These are phyloP conservation scores for Melanomma pulvis-pyrius DNA, from an alignment of 495 filamentous ascomycete species.

Conservation along the genomic window DNA sequence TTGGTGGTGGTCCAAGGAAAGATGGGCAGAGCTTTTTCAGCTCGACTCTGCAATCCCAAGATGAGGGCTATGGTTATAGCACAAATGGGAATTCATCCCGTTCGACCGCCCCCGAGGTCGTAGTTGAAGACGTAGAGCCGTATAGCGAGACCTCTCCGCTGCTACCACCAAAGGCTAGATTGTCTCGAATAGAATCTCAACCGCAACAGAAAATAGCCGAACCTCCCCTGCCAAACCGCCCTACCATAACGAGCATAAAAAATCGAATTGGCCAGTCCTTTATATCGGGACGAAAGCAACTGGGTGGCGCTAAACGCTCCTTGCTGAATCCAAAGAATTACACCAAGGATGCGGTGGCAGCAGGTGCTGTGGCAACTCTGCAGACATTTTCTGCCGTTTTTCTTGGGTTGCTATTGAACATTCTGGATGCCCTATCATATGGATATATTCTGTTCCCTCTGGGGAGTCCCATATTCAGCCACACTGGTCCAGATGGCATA, in stretches of 20 bases:
- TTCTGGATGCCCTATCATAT: slow-evolving; percentile 93
- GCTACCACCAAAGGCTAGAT: slow-evolving; percentile 47
- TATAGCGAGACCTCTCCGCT: slow-evolving; percentile 50
- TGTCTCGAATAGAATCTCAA: slow-evolving; percentile 16
- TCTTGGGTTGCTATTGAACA: slow-evolving; percentile 85
- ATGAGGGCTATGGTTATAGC: neutral
- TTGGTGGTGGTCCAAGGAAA: slow-evolving; percentile 20
- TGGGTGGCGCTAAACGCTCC: neutral
- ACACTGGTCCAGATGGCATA: slow-evolving; percentile 87
- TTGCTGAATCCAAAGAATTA: slow-evolving; percentile 68
- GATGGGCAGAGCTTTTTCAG: slow-evolving; percentile 8
- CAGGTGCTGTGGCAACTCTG: slow-evolving; percentile 62
- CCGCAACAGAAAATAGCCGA: neutral
- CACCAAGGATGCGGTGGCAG: slow-evolving; percentile 67
- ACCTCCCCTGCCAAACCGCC: neutral
- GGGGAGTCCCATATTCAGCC: slow-evolving; percentile 77
- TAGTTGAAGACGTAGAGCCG: slow-evolving; percentile 29
- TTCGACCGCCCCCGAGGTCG: slow-evolving; percentile 19
- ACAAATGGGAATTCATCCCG: neutral
- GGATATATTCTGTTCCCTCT: slow-evolving; percentile 92
- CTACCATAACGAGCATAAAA: slow-evolving; percentile 2
- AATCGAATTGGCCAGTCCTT: slow-evolving; percentile 13
- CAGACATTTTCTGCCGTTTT: slow-evolving; percentile 80
- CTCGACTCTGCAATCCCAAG: neutral
- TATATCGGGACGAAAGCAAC: slow-evolving; percentile 16